These are phyloP conservation scores for Simplicillium sp. DNA, from an alignment of 2,329 filamentous ascomycete species.

Conservation along the genomic window DNA sequence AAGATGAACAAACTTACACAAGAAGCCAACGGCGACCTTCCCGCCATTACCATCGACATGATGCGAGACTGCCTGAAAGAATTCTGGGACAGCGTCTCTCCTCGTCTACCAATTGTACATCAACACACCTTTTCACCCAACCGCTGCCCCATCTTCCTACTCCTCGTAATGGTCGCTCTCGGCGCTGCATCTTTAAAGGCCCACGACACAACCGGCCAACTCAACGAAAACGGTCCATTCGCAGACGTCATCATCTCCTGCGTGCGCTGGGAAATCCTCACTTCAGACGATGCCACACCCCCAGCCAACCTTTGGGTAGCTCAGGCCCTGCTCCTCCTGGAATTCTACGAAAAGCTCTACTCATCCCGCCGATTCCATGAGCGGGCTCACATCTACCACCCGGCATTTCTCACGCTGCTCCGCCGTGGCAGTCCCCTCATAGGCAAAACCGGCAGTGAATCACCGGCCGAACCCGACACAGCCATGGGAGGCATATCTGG, in stretches of 20 bases:
- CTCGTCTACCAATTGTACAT: constrained; percentile 79
- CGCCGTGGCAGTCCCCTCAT: constrained; percentile 79
- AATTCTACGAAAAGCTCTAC: constrained; percentile 90
- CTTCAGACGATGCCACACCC: constrained; percentile 70
- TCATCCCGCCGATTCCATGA: constrained; percentile 76
- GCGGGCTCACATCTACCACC: constrained; percentile 81
- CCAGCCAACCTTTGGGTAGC: constrained; percentile 84
- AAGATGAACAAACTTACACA: constrained; percentile 23
- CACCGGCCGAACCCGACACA: constrained; percentile 49
- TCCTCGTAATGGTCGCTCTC: constrained; percentile 76
- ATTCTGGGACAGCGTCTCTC: constrained; percentile 81
- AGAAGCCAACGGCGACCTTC: constrained; percentile 31
- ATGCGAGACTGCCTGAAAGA: constrained; percentile 78
- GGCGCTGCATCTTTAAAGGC: constrained; percentile 73
- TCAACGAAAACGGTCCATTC: constrained; percentile 34
- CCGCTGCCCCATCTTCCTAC: constrained; percentile 65
- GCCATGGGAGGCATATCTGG: background rate
- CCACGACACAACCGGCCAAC: constrained; percentile 42
- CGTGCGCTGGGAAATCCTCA: constrained; percentile 76
- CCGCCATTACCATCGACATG: constrained; percentile 61
- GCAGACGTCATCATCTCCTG: constrained; percentile 57
- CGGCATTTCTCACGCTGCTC: constrained; percentile 76
- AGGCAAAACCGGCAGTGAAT: constrained; percentile 68
- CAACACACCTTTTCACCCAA: constrained; percentile 78
- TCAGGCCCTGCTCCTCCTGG: constrained; percentile 71